These are phyloP conservation scores for Cicer cuneatum DNA, from an alignment of 306 rosid genomes.

Conservation along the genomic window DNA sequence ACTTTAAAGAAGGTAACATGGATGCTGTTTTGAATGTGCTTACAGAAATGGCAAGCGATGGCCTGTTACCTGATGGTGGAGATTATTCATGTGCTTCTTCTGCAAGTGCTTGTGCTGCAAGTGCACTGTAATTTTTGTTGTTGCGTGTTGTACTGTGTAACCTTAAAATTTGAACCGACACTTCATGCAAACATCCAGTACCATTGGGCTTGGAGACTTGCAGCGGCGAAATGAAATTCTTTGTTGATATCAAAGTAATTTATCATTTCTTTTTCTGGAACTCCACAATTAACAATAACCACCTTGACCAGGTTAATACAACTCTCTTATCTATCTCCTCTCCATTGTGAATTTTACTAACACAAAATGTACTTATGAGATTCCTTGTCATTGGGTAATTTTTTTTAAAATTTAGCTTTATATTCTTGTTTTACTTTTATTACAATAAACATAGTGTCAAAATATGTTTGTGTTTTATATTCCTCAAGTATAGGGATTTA, in stretches of 20 bases:
- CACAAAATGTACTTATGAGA: slow-evolving; percentile 1
- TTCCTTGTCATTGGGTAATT: not conserved
- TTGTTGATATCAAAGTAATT: slow-evolving; percentile 14
- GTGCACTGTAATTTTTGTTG: slow-evolving; percentile 30
- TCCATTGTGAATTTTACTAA: not conserved
- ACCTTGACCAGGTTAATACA: slow-evolving; percentile 42
- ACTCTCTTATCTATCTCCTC: slow-evolving; percentile 8
- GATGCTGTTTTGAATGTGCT: slow-evolving; percentile 71
- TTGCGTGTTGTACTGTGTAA: not conserved
- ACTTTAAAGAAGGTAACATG: slow-evolving; percentile 89
- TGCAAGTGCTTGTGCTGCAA: too few species aligned
- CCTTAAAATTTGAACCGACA: not conserved
- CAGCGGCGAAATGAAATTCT: slow-evolving; percentile 13
- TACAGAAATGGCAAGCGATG: slow-evolving; percentile 82
- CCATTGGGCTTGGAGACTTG: slow-evolving; percentile 24
- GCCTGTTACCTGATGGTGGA: slow-evolving; percentile 74
- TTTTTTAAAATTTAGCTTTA: not conserved
- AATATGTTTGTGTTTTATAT: too few species aligned
- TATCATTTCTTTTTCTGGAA: slow-evolving; percentile 10
- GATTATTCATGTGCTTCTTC: slow-evolving; percentile 42
- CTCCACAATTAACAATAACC: slow-evolving; percentile 19
- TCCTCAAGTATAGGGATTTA: too few species aligned
- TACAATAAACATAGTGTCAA: slow-evolving; percentile 13
- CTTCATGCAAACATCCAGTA: slow-evolving; percentile 9
- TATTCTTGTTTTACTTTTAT: not conserved